phyloP scores from a whole-genome alignment of 176 grass and related monocot genomes.

The Cenchrus purpureus region DNA sequence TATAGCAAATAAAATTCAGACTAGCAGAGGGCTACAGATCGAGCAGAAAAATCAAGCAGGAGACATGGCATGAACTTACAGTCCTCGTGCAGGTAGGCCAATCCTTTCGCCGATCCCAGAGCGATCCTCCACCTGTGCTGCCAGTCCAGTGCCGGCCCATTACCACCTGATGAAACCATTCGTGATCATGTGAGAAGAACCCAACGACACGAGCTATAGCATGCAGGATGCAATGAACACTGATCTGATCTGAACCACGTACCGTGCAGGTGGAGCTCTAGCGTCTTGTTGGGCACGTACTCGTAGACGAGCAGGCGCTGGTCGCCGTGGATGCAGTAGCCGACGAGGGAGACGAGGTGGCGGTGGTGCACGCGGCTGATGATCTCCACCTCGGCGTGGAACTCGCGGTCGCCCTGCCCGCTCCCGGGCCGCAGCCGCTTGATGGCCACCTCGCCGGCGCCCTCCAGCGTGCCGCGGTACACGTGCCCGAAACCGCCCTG shows the following conservation, averaged over 20 bases:
- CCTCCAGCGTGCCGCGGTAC: conserved; percentile 55
- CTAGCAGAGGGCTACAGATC: too few relatives aligned
- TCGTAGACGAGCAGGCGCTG: conserved; percentile 90
- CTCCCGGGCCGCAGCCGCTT: conserved; percentile 67
- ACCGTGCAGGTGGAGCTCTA: conserved; percentile 89
- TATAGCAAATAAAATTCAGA: background rate
- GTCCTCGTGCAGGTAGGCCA: conserved; percentile 91
- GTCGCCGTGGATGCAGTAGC: conserved; percentile 73
- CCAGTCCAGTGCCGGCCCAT: conserved; percentile 62
- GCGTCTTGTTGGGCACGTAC: conserved; percentile 85
- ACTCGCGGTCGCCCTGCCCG: conserved; percentile 90
- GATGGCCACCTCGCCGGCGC: conserved; percentile 70
- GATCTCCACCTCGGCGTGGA: conserved; percentile 89
- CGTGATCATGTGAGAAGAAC: background rate
- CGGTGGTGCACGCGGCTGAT: conserved; percentile 88
- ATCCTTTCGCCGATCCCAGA: conserved; percentile 72
- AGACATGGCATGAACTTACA: conserved; percentile 51
- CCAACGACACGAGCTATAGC: background rate
- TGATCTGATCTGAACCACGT: background rate
- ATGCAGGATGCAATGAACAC: background rate
- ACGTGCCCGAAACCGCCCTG: conserved; percentile 92
- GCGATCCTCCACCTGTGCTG: conserved; percentile 71
- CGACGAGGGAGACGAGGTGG: conserved; percentile 77
- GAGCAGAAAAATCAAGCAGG: background rate
- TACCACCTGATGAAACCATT: conserved; percentile 51